Percentiles rank a stretch among this genome's conserved stretches.
These are phyloP conservation scores for Kandelia obovata DNA, from an alignment of 345 rosid species.

Conservation along the genomic window DNA sequence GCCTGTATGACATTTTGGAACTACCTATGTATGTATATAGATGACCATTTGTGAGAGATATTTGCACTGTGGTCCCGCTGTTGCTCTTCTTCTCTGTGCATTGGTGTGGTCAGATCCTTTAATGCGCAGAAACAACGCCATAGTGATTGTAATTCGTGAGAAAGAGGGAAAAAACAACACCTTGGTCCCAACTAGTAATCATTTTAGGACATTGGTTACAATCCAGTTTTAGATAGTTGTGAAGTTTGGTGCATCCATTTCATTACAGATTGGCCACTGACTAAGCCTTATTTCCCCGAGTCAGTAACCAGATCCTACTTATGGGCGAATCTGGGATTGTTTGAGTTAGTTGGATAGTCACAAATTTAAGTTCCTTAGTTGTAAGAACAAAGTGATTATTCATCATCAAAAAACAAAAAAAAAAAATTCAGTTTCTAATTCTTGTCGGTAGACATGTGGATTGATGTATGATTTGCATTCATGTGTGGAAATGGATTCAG, in stretches of 20 bases:
- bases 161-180: constrained; percentile 15
- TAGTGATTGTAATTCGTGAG: constrained; percentile 2
- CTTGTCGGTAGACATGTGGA: not conserved
- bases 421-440: not conserved
- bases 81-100: not conserved
- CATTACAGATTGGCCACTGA: not conserved
- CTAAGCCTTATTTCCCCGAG: not conserved
- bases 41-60: not conserved
- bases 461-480: not conserved
- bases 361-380: not conserved
- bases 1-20: not conserved
- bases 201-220: constrained; percentile 19
- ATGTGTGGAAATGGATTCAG: not conserved
- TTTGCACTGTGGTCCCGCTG: constrained; percentile 7
- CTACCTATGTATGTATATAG: not conserved
- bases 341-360: too few species aligned
- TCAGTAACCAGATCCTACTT: not conserved
- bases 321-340: too few species aligned
- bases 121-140: constrained; percentile 2
- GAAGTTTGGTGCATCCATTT: not conserved
- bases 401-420: not conserved
- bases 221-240: constrained; percentile 5
- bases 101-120: not conserved
- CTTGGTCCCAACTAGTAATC: constrained; percentile 15
- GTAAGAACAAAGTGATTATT: not conserved